Conservation (phyloP, 306 rosid genomes). For the Ceratonia siliqua region DNA sequence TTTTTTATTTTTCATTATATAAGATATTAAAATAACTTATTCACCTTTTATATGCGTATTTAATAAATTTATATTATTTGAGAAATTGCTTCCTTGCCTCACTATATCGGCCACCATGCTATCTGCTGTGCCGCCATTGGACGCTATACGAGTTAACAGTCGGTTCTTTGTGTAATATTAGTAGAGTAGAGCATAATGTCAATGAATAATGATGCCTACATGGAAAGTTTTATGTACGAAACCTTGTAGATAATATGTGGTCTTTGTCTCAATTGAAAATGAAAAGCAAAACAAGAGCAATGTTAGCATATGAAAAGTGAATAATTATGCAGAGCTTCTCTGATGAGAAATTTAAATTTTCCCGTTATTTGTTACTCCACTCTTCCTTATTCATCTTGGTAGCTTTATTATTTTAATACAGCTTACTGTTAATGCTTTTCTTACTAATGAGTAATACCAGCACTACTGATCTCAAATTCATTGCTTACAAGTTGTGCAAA, state of each 20-base stretch:
- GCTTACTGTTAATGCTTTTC: slow-evolving; percentile 1
- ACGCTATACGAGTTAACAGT: neutral
- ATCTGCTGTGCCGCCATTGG: too few relatives aligned
- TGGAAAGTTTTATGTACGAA: slow-evolving; percentile 11
- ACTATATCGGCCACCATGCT: too few relatives aligned
- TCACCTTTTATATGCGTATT: too few relatives aligned
- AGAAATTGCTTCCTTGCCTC: too few relatives aligned
- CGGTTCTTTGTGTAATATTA: slow-evolving; percentile 17
- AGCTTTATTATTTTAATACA: slow-evolving; percentile 17
- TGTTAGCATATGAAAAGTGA: slow-evolving; percentile 20
- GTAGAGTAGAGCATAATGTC: slow-evolving; percentile 7
- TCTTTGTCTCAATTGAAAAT: slow-evolving; percentile 14
- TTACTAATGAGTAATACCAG: neutral
- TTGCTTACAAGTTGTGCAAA: neutral
- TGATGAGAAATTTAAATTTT: slow-evolving; percentile 14
- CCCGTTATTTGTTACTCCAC: slow-evolving; percentile 8
- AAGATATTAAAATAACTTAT: too few relatives aligned
- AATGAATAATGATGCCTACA: neutral
- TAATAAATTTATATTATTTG: too few relatives aligned
- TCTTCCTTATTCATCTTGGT: slow-evolving; percentile 3
- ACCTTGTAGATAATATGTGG: neutral
- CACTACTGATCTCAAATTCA: slow-evolving; percentile 7
- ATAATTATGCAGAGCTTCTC: slow-evolving; percentile 15
- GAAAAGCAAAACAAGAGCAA: slow-evolving; percentile 9
- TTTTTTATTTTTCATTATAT: too few relatives aligned